phyloP scores from a whole-genome alignment of 23 red algal genomes.

The Gracilaria caudata region DNA sequence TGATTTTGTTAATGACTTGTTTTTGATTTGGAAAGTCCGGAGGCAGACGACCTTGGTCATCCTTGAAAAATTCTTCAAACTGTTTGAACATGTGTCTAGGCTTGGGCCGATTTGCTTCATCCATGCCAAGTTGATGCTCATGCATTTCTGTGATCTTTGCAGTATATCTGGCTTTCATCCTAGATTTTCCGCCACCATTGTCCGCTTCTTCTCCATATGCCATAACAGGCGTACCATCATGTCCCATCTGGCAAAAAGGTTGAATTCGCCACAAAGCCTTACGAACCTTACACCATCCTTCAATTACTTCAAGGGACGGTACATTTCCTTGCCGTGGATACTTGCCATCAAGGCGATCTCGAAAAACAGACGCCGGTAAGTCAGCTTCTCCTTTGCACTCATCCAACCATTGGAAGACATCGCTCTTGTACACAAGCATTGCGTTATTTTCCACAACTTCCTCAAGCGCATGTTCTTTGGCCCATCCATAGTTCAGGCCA shows the following conservation, averaged over 20 bases:
- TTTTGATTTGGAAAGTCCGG: slow-evolving; percentile 56
- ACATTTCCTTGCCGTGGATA: slow-evolving; percentile 33
- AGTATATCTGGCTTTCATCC: slow-evolving; percentile 40
- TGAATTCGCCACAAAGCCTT: slow-evolving; percentile 31
- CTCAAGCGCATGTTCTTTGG: neutral
- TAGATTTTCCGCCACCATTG: slow-evolving; percentile 7
- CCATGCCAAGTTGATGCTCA: slow-evolving; percentile 19
- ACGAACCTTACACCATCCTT: slow-evolving; percentile 27
- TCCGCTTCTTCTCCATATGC: slow-evolving; percentile 29
- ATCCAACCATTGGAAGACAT: slow-evolving; percentile 40
- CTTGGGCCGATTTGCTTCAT: slow-evolving; percentile 37
- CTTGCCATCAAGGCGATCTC: slow-evolving; percentile 7
- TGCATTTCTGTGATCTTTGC: slow-evolving; percentile 62
- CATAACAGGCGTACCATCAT: slow-evolving; percentile 26
- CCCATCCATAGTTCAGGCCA: slow-evolving; percentile 37
- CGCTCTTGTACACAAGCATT: slow-evolving; percentile 26
- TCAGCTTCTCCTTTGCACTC: slow-evolving; percentile 12
- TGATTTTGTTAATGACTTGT: slow-evolving; percentile 62
- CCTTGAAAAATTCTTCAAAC: slow-evolving; percentile 48
- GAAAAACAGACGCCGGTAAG: slow-evolving; percentile 9
- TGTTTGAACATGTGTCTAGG: slow-evolving; percentile 49
- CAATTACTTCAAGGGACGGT: slow-evolving; percentile 9
- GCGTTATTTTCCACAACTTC: slow-evolving; percentile 12
- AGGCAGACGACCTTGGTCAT: slow-evolving; percentile 29
- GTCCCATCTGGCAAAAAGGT: slow-evolving; percentile 24